These are phyloP conservation scores for Macaranga tanarius DNA, from an alignment of 441 rosid species.

Conservation along the genomic window DNA sequence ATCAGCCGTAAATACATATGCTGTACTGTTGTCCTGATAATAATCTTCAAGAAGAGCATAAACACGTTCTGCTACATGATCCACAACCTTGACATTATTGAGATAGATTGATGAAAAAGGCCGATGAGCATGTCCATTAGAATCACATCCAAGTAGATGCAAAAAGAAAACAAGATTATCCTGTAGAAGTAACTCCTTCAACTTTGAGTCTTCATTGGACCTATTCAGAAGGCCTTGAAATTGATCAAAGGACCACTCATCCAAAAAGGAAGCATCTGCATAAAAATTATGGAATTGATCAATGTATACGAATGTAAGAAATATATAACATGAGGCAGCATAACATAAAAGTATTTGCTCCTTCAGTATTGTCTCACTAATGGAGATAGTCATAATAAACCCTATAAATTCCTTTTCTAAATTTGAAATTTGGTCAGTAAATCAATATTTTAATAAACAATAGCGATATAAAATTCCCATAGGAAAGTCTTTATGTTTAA, in stretches of 20 bases:
- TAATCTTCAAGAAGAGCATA: constrained; percentile 79
- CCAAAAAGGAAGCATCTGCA: constrained; percentile 99
- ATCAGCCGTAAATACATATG: constrained; percentile 92
- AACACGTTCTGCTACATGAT: constrained; percentile 75
- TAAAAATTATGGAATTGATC: constrained; percentile 31
- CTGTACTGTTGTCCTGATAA: constrained; percentile 83
- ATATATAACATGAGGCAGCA: constrained; percentile 11
- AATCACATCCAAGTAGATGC: constrained; percentile 97
- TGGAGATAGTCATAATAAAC: not conserved
- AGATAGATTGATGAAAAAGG: constrained; percentile 94
- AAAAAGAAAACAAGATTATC: constrained; percentile 87
- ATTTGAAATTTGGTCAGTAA: not conserved
- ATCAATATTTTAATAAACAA: not conserved
- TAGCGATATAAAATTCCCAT: not conserved
- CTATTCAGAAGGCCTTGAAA: constrained; percentile 87
- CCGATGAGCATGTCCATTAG: constrained; percentile 98
- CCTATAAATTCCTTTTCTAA: not conserved
- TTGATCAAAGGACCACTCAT: constrained; percentile 98
- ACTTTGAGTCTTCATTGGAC: constrained; percentile 66
- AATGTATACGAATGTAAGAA: constrained; percentile 27
- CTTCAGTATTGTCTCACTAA: not conserved
- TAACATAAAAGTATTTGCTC: not conserved
- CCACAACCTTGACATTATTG: constrained; percentile 95
- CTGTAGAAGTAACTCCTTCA: constrained; percentile 76
- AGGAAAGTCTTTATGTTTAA: constrained; percentile 8